Percentiles rank a stretch among this genome's conserved stretches.
phyloP scores from a whole-genome alignment of 2,329 filamentous ascomycete genomes.

The Aspergillus eucalypticola region DNA sequence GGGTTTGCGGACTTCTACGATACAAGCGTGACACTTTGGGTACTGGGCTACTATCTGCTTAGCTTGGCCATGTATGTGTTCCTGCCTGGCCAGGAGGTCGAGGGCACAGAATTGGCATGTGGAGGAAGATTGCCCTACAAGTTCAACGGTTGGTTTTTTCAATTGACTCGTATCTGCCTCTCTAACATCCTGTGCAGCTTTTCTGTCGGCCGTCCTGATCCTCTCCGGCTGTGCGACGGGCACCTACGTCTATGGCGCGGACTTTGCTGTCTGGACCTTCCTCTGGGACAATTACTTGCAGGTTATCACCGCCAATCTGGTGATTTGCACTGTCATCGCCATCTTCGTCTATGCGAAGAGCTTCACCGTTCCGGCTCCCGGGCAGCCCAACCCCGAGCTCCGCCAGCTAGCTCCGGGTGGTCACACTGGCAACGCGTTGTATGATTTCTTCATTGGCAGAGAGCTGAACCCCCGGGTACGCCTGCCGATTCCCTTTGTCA shows the following conservation, averaged over 20 bases:
- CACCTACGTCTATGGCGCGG: constrained; percentile 72
- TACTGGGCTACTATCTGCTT: constrained; percentile 74
- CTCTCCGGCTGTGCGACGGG: constrained; percentile 71
- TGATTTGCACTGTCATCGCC: constrained; percentile 72
- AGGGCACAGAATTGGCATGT: constrained; percentile 69
- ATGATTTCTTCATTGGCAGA: constrained; percentile 96
- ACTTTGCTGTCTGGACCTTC: constrained; percentile 88
- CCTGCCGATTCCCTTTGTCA: constrained; percentile 68
- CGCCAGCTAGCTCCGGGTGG: constrained; percentile 82
- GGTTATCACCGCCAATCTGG: constrained; percentile 77
- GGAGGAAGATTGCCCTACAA: constrained; percentile 80
- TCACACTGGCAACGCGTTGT: constrained; percentile 78
- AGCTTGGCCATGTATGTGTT: constrained; percentile 73
- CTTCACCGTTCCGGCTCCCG: constrained; percentile 68
- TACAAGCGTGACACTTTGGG: constrained; percentile 67
- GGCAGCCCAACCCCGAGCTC: constrained; percentile 65
- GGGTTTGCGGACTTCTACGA: constrained; percentile 72
- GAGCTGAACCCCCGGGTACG: constrained; percentile 86
- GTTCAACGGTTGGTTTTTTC: constrained; percentile 63
- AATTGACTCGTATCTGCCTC: constrained; percentile 8
- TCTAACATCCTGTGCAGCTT: constrained; percentile 54
- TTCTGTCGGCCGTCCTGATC: constrained; percentile 72
- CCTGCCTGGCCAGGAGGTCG: constrained; percentile 70
- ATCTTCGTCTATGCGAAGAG: constrained; percentile 79
- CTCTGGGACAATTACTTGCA: constrained; percentile 89